A percentile compares a stretch with the other conserved stretches of the same genome.
Conservation (phyloP, 768 basidiomycete species). For the Rhizopogon roseolus region DNA sequence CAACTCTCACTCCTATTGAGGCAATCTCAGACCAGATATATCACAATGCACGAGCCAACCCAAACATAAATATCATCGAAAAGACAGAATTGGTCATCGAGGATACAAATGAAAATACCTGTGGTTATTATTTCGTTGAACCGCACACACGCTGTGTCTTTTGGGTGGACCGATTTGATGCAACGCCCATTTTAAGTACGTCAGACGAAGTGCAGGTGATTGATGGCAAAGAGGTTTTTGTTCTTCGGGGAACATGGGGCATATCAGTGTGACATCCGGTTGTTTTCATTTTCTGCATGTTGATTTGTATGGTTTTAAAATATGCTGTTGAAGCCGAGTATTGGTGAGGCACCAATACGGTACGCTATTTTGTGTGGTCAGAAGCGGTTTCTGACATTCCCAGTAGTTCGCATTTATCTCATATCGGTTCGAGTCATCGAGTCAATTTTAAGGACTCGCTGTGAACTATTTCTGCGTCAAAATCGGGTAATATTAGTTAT, state of each 20-base stretch:
- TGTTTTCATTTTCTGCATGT: not conserved
- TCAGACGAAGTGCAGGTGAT: constrained; percentile 35
- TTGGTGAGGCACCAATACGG: constrained; percentile 11
- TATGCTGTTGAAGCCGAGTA: constrained; percentile 14
- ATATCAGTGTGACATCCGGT: constrained; percentile 30
- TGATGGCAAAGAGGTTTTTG: no score
- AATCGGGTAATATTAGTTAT: not conserved
- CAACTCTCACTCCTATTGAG: constrained; percentile 23
- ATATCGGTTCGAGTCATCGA: not conserved
- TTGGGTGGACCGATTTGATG: constrained; percentile 38
- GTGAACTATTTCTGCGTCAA: not conserved
- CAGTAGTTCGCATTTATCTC: not conserved
- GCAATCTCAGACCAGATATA: constrained; percentile 12
- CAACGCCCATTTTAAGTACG: constrained; percentile 26
- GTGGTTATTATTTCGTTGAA: constrained; percentile 42
- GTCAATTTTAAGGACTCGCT: not conserved
- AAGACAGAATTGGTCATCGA: constrained; percentile 32
- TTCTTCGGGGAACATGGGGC: constrained; percentile 27
- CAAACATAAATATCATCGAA: constrained; percentile 20
- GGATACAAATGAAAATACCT: constrained; percentile 11
- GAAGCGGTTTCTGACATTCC: not conserved
- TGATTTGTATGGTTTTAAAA: constrained; percentile 5
- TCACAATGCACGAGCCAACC: constrained; percentile 14
- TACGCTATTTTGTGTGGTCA: not conserved
- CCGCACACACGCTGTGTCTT: constrained; percentile 38